These are phyloP conservation scores for Penicillium brasilianum DNA, from an alignment of 2,329 filamentous ascomycete species.

Conservation along the genomic window DNA sequence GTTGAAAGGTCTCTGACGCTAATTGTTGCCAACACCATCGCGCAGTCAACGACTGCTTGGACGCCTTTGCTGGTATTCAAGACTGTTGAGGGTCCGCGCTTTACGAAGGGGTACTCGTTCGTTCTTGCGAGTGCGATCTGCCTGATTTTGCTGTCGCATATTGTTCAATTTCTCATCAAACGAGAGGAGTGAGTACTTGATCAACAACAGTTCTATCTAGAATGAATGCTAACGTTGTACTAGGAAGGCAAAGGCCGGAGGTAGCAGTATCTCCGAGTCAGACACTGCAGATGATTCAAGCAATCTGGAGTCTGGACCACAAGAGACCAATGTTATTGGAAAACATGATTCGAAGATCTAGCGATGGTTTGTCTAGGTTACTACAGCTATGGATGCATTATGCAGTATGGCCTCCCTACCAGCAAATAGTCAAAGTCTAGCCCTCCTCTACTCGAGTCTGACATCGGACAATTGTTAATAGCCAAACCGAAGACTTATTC, in stretches of 20 bases:
- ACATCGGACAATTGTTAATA: background rate
- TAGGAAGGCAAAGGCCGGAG: slow-evolving; percentile 9
- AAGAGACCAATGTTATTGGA: slow-evolving; percentile 1
- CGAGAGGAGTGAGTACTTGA: slow-evolving; percentile 21
- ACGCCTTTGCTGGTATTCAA: slow-evolving; percentile 59
- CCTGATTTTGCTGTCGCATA: slow-evolving; percentile 39
- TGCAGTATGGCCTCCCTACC: background rate
- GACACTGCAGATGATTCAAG: slow-evolving; percentile 9
- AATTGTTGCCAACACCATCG: slow-evolving; percentile 59
- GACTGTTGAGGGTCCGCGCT: slow-evolving; percentile 51
- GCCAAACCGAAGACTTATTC: background rate
- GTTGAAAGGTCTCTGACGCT: slow-evolving; percentile 57
- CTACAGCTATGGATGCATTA: background rate
- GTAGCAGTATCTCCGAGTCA: slow-evolving; percentile 8
- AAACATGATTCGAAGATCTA: slow-evolving; percentile 1
- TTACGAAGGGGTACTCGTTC: slow-evolving; percentile 52
- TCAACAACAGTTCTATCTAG: no score
- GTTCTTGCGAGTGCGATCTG: slow-evolving; percentile 46
- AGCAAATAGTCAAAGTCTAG: background rate
- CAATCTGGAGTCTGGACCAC: slow-evolving; percentile 11
- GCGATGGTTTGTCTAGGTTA: background rate
- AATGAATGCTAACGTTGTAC: background rate
- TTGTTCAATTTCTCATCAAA: slow-evolving; percentile 26
- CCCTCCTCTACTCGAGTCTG: background rate
- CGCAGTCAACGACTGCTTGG: slow-evolving; percentile 63